Evolutionary conservation across 2,329 filamentous ascomycete genomes (phyloP).

Genomic region (Keithomyces neogunnii): DNA sequence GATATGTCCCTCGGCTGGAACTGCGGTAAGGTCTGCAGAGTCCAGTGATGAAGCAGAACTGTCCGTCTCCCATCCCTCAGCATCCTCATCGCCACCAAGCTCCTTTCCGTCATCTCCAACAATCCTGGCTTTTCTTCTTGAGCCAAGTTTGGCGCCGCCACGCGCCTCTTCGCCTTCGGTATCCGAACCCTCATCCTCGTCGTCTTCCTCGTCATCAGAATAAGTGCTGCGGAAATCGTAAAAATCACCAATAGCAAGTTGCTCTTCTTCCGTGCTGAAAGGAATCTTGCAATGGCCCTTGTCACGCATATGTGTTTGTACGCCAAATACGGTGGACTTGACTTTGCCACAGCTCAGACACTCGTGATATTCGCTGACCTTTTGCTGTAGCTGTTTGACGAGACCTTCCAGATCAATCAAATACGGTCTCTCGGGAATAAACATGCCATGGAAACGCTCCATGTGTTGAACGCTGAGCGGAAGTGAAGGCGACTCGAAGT

Average conservation of each 20-base stretch:
- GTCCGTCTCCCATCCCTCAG: slow-evolving; percentile 93
- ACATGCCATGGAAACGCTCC: slow-evolving; percentile 89
- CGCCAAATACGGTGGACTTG: slow-evolving; percentile 67
- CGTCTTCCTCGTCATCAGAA: slow-evolving; percentile 65
- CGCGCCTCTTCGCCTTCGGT: slow-evolving; percentile 26
- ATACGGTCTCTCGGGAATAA: slow-evolving; percentile 83
- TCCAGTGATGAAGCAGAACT: slow-evolving; percentile 82
- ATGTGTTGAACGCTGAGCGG: slow-evolving; percentile 80
- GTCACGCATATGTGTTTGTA: slow-evolving; percentile 96
- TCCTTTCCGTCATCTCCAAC: slow-evolving; percentile 41
- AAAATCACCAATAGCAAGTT: slow-evolving; percentile 89
- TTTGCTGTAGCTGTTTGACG: slow-evolving; percentile 67
- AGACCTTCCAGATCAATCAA: slow-evolving; percentile 76
- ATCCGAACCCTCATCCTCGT: slow-evolving; percentile 44
- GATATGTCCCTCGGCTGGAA: slow-evolving; percentile 65
- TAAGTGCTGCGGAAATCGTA: slow-evolving; percentile 97
- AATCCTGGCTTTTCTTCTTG: slow-evolving; percentile 44
- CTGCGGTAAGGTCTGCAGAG: slow-evolving; percentile 72
- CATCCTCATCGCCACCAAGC: slow-evolving; percentile 45
- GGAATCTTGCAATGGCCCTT: slow-evolving; percentile 96
- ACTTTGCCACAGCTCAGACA: slow-evolving; percentile 84
- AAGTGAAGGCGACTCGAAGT: slow-evolving; percentile 68
- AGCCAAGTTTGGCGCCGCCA: slow-evolving; percentile 63
- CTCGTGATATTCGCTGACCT: slow-evolving; percentile 71
- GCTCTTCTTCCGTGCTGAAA: slow-evolving; percentile 79